Evolutionary conservation across 768 basidiomycete genomes (phyloP).

Genomic region (Lentinula edodes): DNA sequence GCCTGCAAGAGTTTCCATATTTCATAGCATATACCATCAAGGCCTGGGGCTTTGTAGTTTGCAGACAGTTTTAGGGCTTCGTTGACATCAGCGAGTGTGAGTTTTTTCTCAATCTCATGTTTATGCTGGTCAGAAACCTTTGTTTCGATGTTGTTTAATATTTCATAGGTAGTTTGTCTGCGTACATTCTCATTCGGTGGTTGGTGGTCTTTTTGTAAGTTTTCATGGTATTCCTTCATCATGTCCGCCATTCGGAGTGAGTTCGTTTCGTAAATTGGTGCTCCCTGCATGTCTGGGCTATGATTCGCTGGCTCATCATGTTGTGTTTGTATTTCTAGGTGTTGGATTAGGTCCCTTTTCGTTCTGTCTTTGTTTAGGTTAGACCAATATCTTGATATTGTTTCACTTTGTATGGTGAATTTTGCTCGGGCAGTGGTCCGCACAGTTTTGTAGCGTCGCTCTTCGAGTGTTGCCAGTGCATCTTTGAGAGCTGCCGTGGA

Average conservation of each 20-base stretch:
- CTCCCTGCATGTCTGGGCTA: not conserved
- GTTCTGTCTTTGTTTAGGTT: not conserved
- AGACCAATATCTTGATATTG: slow-evolving; percentile 17
- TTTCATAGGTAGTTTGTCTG: not conserved
- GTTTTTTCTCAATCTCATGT: not conserved
- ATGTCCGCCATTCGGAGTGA: slow-evolving; percentile 1
- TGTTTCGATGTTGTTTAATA: not conserved
- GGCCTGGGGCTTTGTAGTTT: not conserved
- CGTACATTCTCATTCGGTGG: not conserved
- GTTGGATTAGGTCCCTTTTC: slow-evolving; percentile 15
- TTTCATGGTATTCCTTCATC: not conserved
- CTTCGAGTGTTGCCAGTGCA: slow-evolving; percentile 3
- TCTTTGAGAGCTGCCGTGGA: slow-evolving; percentile 1
- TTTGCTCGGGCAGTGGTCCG: slow-evolving; percentile 3
- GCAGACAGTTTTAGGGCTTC: not conserved
- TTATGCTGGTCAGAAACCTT: not conserved
- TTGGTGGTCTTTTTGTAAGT: not conserved
- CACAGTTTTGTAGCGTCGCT: not conserved
- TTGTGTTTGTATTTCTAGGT: not conserved
- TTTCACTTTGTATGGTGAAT: slow-evolving; percentile 12
- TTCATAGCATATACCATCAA: slow-evolving; percentile 14
- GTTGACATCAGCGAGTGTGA: not conserved
- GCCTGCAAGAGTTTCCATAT: slow-evolving; percentile 3
- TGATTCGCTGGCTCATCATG: not conserved
- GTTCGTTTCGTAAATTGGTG: not conserved